phyloP scores from a whole-genome alignment of 2,329 filamentous ascomycete species.

The Taxawa tesnikishii region DNA sequence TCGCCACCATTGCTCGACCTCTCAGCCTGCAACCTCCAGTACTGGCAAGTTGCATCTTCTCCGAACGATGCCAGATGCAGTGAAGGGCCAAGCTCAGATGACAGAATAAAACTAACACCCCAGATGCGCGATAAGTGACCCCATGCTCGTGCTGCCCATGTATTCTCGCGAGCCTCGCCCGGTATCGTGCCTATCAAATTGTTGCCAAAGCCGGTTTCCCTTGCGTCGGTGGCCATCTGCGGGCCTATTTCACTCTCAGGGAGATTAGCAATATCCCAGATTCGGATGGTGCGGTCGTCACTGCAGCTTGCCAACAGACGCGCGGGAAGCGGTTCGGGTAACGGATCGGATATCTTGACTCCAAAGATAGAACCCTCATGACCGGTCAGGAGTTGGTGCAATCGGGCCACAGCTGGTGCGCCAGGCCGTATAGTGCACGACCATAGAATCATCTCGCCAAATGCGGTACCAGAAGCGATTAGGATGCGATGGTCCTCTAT shows the following conservation, averaged over 20 bases:
- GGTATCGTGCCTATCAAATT: conserved; percentile 4
- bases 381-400: conserved; percentile 47
- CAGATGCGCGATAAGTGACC: conserved; percentile 85
- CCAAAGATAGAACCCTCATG: conserved; percentile 95
- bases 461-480: conserved; percentile 80
- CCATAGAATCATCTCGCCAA: conserved; percentile 90
- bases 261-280: conserved; percentile 70
- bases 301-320: conserved; percentile 83
- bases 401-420: conserved; percentile 19
- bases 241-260: conserved; percentile 16
- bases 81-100: conserved; percentile 1
- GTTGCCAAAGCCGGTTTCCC: conserved; percentile 32
- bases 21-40: conserved; percentile 37
- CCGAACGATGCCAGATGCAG: conserved; percentile 63
- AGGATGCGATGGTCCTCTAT: conserved; percentile 47
- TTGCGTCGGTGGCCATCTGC: conserved; percentile 15
- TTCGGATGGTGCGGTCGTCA: conserved; percentile 77
- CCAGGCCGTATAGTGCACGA: conserved; percentile 38
- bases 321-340: conserved; percentile 29
- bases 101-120: conserved; percentile 56
- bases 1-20: conserved; percentile 1
- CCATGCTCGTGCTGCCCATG: conserved; percentile 60
- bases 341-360: conserved; percentile 58
- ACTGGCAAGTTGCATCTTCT: conserved; percentile 67
- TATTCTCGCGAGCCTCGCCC: conserved; percentile 20